Base-by-base conservation (phyloP, 2,329 filamentous ascomycete species). In the Chaetomium globosum region DNA sequence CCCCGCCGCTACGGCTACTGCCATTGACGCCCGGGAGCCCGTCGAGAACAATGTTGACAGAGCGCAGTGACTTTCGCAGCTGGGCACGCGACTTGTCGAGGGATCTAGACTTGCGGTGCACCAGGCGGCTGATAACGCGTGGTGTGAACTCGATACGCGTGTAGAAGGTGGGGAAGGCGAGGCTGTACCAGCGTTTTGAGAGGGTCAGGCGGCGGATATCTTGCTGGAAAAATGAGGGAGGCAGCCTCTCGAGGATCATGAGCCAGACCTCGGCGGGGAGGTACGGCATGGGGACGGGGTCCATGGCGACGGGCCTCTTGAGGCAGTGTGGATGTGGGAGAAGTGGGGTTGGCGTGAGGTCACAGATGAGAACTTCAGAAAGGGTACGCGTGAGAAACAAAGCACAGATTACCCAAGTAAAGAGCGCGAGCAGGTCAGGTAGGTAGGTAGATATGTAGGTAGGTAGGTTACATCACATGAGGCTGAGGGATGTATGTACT, bases 211-310 rank as follows among this genome's bases (percentile, higher is more conserved):
- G 68, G 55, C 65, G 30, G 30, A 71, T 57, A 51, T 71, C 63
- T 23, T 67, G 36, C 19, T 71, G 69, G 63, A 70, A 71, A 57
- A 71, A 71, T 16, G 64, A 65, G 2, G 60, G 52, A 9, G 65
- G 67, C 1, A 71, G 65, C 26, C 48, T 55, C 46, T 67, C 65
- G 59, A 71, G 58, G 53, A 71, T 67, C 55, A 69, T 65, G 3
- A 70, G 49, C 68, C 64, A 67, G 53, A 71, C 63, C 61, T 71
- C 69, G 31, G 66, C 26, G 46, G 69, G 68, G 21, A 69, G 66
- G 16, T 58, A 64, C 8, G 61, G 65, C 10, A 60, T 23, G 31
- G 52, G 39, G 10, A 16, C 12, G 55, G 55, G n/a, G 23, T 23
- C 51, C 51, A 57, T 63, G 43, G 33, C 43, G 33, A 19, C 13